Conservation (phyloP, 2,329 filamentous ascomycete species). For the Talaromyces sp. region DNA sequence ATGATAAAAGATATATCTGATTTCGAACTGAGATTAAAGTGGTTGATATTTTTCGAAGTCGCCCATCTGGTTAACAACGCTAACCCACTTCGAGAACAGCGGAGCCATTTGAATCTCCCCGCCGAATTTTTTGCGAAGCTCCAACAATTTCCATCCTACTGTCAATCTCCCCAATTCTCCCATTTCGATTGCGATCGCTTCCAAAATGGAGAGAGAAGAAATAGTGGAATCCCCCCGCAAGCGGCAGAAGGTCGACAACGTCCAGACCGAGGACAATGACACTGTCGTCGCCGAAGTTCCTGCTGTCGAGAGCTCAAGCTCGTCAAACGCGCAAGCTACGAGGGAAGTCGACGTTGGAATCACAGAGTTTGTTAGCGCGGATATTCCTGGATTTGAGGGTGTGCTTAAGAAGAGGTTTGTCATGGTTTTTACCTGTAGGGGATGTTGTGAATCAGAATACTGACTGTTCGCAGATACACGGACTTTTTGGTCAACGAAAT, state of each 20-base stretch:
- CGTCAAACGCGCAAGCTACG: not conserved
- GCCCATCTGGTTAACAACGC: not conserved
- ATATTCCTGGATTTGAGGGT: conserved; percentile 59
- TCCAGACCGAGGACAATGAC: conserved; percentile 14
- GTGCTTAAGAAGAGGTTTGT: conserved; percentile 64
- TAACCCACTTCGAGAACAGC: not conserved
- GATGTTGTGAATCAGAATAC: not conserved
- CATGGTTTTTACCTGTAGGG: not conserved
- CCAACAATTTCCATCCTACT: not conserved
- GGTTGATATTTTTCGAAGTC: not conserved
- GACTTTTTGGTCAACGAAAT: conserved; percentile 95
- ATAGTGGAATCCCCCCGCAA: conserved; percentile 22
- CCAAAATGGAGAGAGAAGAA: conserved; percentile 18
- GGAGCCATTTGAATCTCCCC: not conserved
- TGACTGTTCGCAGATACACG: conserved; percentile 61
- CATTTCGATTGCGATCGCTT: not conserved
- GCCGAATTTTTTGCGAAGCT: not conserved
- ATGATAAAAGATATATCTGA: too few relatives aligned
- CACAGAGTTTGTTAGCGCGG: conserved; percentile 57
- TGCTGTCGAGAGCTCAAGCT: conserved; percentile 13
- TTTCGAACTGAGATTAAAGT: not conserved
- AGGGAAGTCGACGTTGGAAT: conserved; percentile 57
- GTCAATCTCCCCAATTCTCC: not conserved
- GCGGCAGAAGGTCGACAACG: conserved; percentile 24
- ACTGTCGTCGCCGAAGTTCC: conserved; percentile 20